Evolutionary conservation across 164 flowering plant genomes (phyloP).

Genomic region (Nelumbo lutea): DNA sequence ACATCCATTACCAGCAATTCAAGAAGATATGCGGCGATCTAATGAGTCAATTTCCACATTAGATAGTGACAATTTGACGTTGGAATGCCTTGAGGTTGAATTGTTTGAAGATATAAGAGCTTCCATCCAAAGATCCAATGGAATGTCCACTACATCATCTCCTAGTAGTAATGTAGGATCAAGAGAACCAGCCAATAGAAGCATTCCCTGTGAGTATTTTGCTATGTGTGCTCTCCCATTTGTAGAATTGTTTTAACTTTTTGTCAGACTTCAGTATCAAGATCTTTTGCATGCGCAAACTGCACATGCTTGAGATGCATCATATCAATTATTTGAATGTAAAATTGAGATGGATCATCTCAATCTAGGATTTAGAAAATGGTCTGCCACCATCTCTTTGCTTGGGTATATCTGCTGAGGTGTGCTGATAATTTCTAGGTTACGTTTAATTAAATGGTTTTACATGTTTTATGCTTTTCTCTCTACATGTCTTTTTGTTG

Average conservation of each 20-base stretch:
- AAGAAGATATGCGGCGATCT: conserved; percentile 68
- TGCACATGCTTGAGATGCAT: too few relatives aligned
- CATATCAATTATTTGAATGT: too few relatives aligned
- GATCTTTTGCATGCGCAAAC: too few relatives aligned
- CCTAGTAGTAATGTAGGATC: conserved; percentile 20
- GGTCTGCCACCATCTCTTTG: not conserved
- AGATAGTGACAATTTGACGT: conserved; percentile 55
- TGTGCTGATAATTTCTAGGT: not conserved
- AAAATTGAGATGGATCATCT: not conserved
- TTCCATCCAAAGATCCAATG: conserved; percentile 63
- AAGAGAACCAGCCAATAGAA: conserved; percentile 12
- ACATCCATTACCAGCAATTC: conserved; percentile 53
- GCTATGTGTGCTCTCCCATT: not conserved
- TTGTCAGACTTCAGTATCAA: not conserved
- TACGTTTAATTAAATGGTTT: not conserved
- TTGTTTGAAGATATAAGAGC: conserved; percentile 76
- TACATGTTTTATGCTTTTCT: not conserved
- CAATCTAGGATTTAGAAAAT: not conserved
- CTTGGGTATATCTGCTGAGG: not conserved
- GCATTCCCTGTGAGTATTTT: conserved; percentile 35
- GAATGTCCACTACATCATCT: conserved; percentile 19
- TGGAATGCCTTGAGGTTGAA: conserved; percentile 67
- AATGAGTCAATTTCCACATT: conserved; percentile 66
- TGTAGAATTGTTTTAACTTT: not conserved
- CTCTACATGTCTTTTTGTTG: not conserved